Evolutionary conservation across 768 basidiomycete genomes (phyloP).

Genomic region (Lactarius sp.): DNA sequence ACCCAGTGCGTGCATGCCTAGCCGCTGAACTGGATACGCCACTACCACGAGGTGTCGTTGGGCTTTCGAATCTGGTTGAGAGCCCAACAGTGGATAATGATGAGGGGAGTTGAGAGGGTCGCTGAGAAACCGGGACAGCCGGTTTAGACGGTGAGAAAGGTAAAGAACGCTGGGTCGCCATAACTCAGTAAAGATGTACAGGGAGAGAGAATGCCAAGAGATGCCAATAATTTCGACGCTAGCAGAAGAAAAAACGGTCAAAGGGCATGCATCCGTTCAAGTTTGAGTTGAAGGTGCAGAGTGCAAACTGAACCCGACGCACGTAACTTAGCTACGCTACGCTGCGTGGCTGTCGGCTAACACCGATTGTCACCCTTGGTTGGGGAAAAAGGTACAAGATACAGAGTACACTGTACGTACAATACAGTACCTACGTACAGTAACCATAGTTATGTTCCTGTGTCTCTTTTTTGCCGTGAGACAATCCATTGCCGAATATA

Average conservation of each 20-base stretch:
- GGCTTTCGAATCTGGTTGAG: slow-evolving; percentile 23
- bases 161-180: slow-evolving; percentile 27
- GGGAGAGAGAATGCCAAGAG: background rate
- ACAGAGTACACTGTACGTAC: background rate
- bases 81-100: slow-evolving; percentile 23
- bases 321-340: background rate
- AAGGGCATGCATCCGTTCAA: background rate
- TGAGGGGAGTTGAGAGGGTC: slow-evolving; percentile 25
- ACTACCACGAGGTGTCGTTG: slow-evolving; percentile 8
- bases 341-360: background rate
- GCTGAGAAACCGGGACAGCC: slow-evolving; percentile 18
- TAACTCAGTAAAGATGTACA: slow-evolving; percentile 1
- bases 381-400: background rate
- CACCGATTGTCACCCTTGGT: background rate
- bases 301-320: background rate
- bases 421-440: background rate
- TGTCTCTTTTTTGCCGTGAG: slow-evolving; percentile 6
- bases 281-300: background rate
- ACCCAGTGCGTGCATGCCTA: slow-evolving; percentile 18
- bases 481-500: slow-evolving; percentile 88
- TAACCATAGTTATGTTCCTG: background rate
- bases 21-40: background rate
- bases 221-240: background rate
- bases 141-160: slow-evolving; percentile 25
- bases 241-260: background rate